Conservation (phyloP, 169 alveolate species). For the Babesia caballi region DNA sequence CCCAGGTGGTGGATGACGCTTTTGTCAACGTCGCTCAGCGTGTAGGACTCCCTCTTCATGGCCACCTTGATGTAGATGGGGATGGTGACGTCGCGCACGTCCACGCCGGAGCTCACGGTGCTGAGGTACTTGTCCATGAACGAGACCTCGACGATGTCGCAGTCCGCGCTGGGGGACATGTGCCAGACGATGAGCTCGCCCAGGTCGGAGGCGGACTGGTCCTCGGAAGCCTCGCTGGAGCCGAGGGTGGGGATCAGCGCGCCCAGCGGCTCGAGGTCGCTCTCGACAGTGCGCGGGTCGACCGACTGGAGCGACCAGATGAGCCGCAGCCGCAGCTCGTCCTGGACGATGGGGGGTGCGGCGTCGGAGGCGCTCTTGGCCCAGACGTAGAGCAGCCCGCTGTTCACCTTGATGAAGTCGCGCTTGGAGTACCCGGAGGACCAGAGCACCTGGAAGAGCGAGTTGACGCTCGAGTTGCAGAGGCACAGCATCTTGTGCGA, state of each 20-base stretch:
- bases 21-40: constrained; percentile 13
- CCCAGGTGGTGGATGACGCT: constrained; percentile 43
- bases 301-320: neutral
- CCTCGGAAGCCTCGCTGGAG: neutral
- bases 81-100: neutral
- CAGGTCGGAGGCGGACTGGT: neutral
- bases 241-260: neutral
- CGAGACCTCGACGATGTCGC: constrained; percentile 31
- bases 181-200: constrained; percentile 52
- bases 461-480: constrained; percentile 3
- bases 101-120: constrained; percentile 1
- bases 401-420: constrained; percentile 12
- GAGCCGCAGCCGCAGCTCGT: neutral
- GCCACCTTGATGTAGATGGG: constrained; percentile 31
- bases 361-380: constrained; percentile 23
- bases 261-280: neutral
- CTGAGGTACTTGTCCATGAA: constrained; percentile 1
- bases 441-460: constrained; percentile 24
- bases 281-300: neutral
- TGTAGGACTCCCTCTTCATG: neutral
- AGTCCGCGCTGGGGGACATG: constrained; percentile 16
- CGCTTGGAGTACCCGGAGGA: constrained; percentile 4
- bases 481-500: constrained; percentile 6
- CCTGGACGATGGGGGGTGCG: neutral
- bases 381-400: constrained; percentile 49